A percentile compares a stretch with the other conserved stretches of the same genome.
Conservation (phyloP, 495 filamentous ascomycete genomes). For the Penicillium goetzii region DNA sequence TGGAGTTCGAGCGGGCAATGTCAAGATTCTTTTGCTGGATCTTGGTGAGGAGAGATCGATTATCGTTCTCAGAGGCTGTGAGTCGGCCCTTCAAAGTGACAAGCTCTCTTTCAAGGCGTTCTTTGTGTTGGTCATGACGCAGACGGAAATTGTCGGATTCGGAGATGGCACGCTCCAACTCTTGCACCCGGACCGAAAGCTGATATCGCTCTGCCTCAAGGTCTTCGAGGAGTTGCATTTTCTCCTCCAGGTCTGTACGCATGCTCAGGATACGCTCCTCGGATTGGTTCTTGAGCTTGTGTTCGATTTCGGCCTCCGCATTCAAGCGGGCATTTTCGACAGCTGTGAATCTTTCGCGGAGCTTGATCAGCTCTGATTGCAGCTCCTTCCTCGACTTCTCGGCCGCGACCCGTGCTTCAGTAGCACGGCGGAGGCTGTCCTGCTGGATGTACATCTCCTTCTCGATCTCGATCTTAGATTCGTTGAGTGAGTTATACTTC, state of each 20-base stretch:
- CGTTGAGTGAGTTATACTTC: slow-evolving; percentile 86
- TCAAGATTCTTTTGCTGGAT: slow-evolving; percentile 97
- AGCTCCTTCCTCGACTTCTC: slow-evolving; percentile 90
- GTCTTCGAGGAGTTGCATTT: slow-evolving; percentile 69
- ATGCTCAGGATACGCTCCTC: slow-evolving; percentile 81
- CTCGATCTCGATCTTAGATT: slow-evolving; percentile 95
- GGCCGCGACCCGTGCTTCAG: slow-evolving; percentile 73
- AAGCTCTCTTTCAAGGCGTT: slow-evolving; percentile 89
- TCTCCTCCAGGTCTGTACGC: slow-evolving; percentile 75
- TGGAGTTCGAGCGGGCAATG: slow-evolving; percentile 87
- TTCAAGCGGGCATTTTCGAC: slow-evolving; percentile 83
- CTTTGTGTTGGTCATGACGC: slow-evolving; percentile 89
- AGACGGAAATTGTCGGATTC: slow-evolving; percentile 87
- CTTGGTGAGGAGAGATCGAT: slow-evolving; percentile 92
- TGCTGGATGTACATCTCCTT: slow-evolving; percentile 99
- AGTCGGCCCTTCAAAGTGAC: slow-evolving; percentile 89
- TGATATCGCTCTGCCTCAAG: slow-evolving; percentile 75
- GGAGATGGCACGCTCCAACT: slow-evolving; percentile 78
- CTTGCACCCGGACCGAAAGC: slow-evolving; percentile 74
- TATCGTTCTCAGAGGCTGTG: slow-evolving; percentile 94
- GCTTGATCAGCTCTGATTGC: slow-evolving; percentile 78
- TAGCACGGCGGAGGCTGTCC: slow-evolving; percentile 86
- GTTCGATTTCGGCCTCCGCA: slow-evolving; percentile 79
- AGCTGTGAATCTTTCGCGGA: slow-evolving; percentile 80
- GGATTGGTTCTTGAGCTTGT: slow-evolving; percentile 73